A percentile compares a stretch with the other conserved stretches of the same genome.
phyloP scores from a whole-genome alignment of 176 grass and related monocot species.

The Elymus sibiricus region DNA sequence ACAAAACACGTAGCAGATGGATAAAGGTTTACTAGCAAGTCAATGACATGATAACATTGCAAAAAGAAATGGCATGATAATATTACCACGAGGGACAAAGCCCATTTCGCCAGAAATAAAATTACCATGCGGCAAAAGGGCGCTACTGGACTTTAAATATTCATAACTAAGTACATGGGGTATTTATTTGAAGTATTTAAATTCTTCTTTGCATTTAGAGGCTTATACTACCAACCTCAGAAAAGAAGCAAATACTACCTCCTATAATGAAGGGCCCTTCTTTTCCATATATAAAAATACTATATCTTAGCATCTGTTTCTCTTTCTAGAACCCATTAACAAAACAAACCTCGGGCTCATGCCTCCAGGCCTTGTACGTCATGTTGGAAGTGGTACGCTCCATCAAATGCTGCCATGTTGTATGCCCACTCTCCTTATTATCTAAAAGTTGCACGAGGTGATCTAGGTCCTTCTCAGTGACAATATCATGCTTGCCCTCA shows the following conservation, averaged over 20 bases:
- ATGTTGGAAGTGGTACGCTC: constrained; percentile 87
- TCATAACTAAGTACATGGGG: neutral
- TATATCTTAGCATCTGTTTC: neutral
- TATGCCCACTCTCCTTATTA: constrained; percentile 64
- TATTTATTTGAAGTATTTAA: constrained; percentile 2
- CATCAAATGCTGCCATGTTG: constrained; percentile 88
- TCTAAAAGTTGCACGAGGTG: constrained; percentile 85
- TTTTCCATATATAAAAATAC: neutral
- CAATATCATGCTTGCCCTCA: constrained; percentile 48
- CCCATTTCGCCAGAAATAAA: neutral
- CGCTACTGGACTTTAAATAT: neutral
- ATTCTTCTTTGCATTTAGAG: neutral
- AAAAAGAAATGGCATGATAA: neutral
- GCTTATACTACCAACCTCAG: neutral
- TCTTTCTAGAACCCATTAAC: neutral
- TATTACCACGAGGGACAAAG: neutral
- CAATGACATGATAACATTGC: constrained; percentile 11
- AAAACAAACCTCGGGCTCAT: constrained; percentile 80
- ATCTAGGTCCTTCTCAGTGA: constrained; percentile 77
- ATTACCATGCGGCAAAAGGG: neutral
- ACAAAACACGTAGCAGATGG: neutral
- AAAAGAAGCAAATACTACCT: neutral
- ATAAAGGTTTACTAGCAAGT: neutral
- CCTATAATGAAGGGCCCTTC: neutral
- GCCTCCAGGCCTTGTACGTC: constrained; percentile 92